A percentile compares a stretch with the other conserved stretches of the same genome.
phyloP scores from a whole-genome alignment of 2,329 filamentous ascomycete species.

The Kalmusia sp. region DNA sequence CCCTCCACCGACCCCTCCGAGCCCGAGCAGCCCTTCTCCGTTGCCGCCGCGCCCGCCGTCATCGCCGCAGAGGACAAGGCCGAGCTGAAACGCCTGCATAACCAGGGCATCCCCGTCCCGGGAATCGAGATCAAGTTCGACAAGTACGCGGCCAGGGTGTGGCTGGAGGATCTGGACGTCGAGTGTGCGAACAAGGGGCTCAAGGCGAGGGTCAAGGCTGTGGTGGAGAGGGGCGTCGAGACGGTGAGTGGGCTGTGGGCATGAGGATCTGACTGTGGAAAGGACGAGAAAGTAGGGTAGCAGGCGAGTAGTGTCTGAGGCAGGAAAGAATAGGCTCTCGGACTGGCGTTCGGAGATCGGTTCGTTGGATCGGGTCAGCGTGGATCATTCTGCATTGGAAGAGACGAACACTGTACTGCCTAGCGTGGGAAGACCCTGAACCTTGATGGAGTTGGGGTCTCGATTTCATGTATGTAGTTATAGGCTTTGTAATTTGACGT shows the following conservation, averaged over 20 bases:
- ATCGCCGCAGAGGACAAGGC: conserved; percentile 27
- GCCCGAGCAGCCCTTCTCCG: conserved; percentile 15
- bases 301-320: no score
- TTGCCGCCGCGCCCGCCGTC: conserved; percentile 6
- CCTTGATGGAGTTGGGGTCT: no score
- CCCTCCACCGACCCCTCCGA: conserved; percentile 1
- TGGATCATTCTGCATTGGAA: no score
- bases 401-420: no score
- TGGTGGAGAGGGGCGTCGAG: conserved; percentile 89
- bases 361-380: no score
- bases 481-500: no score
- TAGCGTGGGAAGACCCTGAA: no score
- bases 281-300: no score
- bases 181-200: conserved; percentile 82
- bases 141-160: conserved; percentile 84
- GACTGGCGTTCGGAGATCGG: no score
- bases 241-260: conserved; percentile 63
- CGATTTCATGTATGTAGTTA: no score
- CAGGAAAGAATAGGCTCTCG: no score
- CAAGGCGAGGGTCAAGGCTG: conserved; percentile 82
- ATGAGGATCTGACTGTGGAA: no score
- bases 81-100: conserved; percentile 81
- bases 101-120: conserved; percentile 86
- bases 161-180: conserved; percentile 90
- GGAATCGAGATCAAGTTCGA: conserved; percentile 88